Evolutionary conservation across 2,329 filamentous ascomycete species (phyloP).

Genomic region (Colletotrichum orchidophilum): DNA sequence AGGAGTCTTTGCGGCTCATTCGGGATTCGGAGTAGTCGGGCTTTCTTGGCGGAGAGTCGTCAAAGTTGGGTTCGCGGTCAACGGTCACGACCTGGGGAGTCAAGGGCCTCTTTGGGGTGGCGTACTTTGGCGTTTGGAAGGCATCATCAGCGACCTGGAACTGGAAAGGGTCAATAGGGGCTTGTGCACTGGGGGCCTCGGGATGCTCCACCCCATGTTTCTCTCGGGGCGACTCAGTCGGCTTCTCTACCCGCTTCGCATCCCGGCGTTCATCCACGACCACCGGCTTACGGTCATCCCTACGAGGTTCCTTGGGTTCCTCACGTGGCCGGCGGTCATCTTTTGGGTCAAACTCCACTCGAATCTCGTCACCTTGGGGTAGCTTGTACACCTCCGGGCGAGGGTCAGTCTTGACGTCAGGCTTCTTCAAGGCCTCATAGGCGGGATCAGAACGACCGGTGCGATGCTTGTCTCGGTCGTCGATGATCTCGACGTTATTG

Average conservation of each 20-base stretch:
- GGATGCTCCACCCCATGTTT: constrained; percentile 32
- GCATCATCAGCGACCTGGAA: constrained; percentile 64
- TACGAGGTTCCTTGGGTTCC: constrained; percentile 37
- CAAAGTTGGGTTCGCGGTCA: constrained; percentile 62
- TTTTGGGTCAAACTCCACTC: constrained; percentile 31
- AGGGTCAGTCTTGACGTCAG: constrained; percentile 4
- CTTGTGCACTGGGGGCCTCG: constrained; percentile 37
- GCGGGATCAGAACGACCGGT: constrained; percentile 41
- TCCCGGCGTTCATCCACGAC: constrained; percentile 34
- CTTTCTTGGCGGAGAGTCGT: constrained; percentile 44
- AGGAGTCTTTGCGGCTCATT: constrained; percentile 60
- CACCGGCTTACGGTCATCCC: constrained; percentile 34
- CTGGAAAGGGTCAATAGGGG: constrained; percentile 65
- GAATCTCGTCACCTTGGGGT: constrained; percentile 31
- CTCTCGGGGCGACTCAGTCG: constrained; percentile 32
- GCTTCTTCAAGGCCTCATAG: constrained; percentile 32
- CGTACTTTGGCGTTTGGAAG: constrained; percentile 54
- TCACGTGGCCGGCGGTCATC: constrained; percentile 33
- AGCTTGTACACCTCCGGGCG: constrained; percentile 27
- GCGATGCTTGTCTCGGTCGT: constrained; percentile 38
- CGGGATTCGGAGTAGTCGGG: constrained; percentile 44
- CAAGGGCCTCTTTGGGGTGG: constrained; percentile 51
- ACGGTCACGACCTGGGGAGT: constrained; percentile 63
- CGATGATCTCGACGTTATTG: constrained; percentile 31
- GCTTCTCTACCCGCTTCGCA: constrained; percentile 40